Conservation (phyloP, 1,139 yeast species). For the Torulaspora pretoriensis region DNA sequence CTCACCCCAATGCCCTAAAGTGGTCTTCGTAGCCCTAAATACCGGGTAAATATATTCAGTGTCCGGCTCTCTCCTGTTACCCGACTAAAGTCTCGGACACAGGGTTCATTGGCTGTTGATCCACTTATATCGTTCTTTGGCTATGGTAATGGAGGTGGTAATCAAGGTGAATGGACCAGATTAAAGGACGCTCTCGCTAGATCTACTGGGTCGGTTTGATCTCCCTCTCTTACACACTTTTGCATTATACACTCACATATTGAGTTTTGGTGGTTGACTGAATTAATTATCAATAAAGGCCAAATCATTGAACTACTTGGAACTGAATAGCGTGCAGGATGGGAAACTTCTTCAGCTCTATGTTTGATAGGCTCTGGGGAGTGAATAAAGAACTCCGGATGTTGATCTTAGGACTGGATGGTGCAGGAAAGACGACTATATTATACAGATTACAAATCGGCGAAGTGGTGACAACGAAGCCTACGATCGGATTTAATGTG, state of each 20-base stretch:
- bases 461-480: constrained; percentile 90
- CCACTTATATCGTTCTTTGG: neutral
- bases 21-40: neutral
- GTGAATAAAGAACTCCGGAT: constrained; percentile 86
- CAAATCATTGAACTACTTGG: no score
- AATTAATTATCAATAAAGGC: no score
- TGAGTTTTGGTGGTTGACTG: neutral
- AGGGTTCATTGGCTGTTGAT: neutral
- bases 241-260: neutral
- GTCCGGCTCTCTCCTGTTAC: neutral
- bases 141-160: neutral
- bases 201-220: neutral
- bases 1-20: neutral
- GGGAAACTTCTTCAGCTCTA: constrained; percentile 85
- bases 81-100: neutral
- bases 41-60: neutral
- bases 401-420: constrained; percentile 87
- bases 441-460: constrained; percentile 88
- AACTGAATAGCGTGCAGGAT: constrained; percentile 33
- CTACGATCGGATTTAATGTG: constrained; percentile 95
- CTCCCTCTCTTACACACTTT: neutral
- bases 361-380: constrained; percentile 87
- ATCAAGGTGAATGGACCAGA: neutral
- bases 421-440: constrained; percentile 97
- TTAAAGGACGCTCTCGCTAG: neutral